A percentile compares a stretch with the other conserved stretches of the same genome.
Evolutionary conservation across 495 filamentous ascomycete genomes (phyloP).

Genomic region (Pseudomonodictys pantanalensis): DNA sequence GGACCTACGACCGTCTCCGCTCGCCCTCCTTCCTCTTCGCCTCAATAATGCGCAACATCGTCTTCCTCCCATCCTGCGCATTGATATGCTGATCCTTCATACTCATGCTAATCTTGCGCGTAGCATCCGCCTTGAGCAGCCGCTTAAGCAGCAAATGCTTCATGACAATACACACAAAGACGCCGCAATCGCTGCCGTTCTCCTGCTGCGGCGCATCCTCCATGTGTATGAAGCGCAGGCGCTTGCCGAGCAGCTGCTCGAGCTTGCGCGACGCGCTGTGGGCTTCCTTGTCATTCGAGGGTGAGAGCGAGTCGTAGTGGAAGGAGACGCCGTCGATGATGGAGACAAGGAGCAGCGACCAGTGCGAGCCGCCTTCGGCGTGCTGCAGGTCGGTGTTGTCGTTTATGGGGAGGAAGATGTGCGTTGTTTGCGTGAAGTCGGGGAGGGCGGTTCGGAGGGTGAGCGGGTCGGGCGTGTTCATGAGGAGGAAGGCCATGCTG

Average conservation of each 20-base stretch:
- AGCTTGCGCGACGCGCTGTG: conserved; percentile 61
- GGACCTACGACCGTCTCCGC: conserved; percentile 68
- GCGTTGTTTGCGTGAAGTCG: conserved; percentile 75
- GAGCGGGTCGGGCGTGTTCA: conserved; percentile 73
- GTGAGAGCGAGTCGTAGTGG: conserved; percentile 90
- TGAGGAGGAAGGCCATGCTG: conserved; percentile 89
- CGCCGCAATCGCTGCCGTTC: conserved; percentile 89
- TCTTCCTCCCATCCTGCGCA: conserved; percentile 70
- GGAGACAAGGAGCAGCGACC: conserved; percentile 89
- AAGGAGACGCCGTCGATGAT: conserved; percentile 88
- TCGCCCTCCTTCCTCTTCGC: conserved; percentile 78
- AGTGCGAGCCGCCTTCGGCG: conserved; percentile 88
- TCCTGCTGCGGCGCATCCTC: conserved; percentile 87
- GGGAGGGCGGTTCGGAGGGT: conserved; percentile 72
- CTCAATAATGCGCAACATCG: conserved; percentile 86
- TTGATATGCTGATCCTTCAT: conserved; percentile 78
- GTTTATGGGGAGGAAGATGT: conserved; percentile 97
- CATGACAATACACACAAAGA: conserved; percentile 95
- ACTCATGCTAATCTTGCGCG: conserved; percentile 88
- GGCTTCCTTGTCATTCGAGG: conserved; percentile 73
- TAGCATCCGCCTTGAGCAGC: conserved; percentile 70
- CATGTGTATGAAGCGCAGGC: conserved; percentile 69
- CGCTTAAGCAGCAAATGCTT: conserved; percentile 78
- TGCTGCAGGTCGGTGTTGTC: conserved; percentile 72
- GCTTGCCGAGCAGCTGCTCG: conserved; percentile 58